phyloP scores from a whole-genome alignment of 768 basidiomycete genomes.

The Phylloporus arenicola region DNA sequence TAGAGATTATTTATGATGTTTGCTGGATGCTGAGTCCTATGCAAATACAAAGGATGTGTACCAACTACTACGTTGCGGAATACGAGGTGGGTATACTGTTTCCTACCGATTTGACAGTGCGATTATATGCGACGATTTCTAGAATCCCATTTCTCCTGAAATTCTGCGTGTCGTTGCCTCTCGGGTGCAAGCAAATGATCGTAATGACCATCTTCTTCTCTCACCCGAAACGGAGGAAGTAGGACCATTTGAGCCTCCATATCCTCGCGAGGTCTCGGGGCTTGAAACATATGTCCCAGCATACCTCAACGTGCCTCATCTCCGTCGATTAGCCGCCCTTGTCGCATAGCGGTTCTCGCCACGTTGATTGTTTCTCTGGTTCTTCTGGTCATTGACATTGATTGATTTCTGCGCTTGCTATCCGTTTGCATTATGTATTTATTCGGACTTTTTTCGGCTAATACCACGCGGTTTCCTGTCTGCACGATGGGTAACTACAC shows the following conservation, averaged over 20 bases:
- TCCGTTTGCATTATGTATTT: slow-evolving; percentile 20
- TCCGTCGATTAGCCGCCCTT: slow-evolving; percentile 80
- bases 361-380: not conserved
- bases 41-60: slow-evolving; percentile 99
- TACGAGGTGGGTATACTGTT: slow-evolving; percentile 68
- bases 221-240: slow-evolving; percentile 97
- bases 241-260: slow-evolving; percentile 88
- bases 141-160: slow-evolving; percentile 97
- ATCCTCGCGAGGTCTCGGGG: slow-evolving; percentile 91
- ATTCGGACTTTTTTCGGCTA: slow-evolving; percentile 10
- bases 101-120: not conserved
- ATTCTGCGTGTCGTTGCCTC: slow-evolving; percentile 96
- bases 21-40: slow-evolving; percentile 99
- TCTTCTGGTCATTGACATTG: not conserved
- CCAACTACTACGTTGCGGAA: slow-evolving; percentile 97
- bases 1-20: slow-evolving; percentile 98
- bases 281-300: slow-evolving; percentile 95
- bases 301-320: slow-evolving; percentile 84
- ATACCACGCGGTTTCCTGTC: slow-evolving; percentile 9
- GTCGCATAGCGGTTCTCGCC: slow-evolving; percentile 50
- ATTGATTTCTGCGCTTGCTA: slow-evolving; percentile 5
- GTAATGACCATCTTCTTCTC: slow-evolving; percentile 93
- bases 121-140: slow-evolving; percentile 6
- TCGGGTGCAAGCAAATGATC: slow-evolving; percentile 91
- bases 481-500: not conserved